Evolutionary conservation across 2,329 filamentous ascomycete genomes (phyloP), one percentile per base, ranked within the genome.

Genomic region (Cladophialophora yegresii): DNA sequence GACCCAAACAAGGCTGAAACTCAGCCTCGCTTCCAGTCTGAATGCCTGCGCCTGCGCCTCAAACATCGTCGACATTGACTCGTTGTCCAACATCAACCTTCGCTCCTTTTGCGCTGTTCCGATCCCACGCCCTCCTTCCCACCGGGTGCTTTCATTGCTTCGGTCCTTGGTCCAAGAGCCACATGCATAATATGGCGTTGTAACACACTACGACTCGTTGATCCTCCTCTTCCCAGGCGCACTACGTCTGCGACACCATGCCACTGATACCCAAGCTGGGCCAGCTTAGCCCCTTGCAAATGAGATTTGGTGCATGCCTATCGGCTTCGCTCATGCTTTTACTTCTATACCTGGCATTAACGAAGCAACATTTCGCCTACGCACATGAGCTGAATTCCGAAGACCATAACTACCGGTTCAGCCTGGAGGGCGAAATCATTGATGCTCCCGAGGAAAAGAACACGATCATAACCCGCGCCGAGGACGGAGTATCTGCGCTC

Each of bases 201-300:
- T 67, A 54, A 20, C 23, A 22, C 54, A 28, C n/a, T 59, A 62
- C 54, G 32, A 30, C 32, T 57, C 51, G 5, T 47, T 57, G 10
- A 43, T 12, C 22, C 3, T 50, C 47, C 12, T 12, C 20, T 50
- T 20, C 47, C 10, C 9, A 13, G 47, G 12, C 16, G 22, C 13
- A 50, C 47, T 13, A 50, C 8, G 47, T 43, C 47, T 50, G 20
- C 23, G 22, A 26, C 63, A 62, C 50, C n/a, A 80, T 80, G 78
- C 75, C 73, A 68, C 69, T 73, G 67, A 70, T 73, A 51, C 75
- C 71, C 54, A 76, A 87, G 77, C 83, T 88, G 75, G 87, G 84
- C 75, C 86, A 87, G 77, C 83, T 88, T 76, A 87, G 84, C 75
- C 86, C 84, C 72, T 80, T 90, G 70, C 90, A 90, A 80, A 89